These are phyloP conservation scores for Brassica balearica DNA, from an alignment of 441 rosid species.

Conservation along the genomic window DNA sequence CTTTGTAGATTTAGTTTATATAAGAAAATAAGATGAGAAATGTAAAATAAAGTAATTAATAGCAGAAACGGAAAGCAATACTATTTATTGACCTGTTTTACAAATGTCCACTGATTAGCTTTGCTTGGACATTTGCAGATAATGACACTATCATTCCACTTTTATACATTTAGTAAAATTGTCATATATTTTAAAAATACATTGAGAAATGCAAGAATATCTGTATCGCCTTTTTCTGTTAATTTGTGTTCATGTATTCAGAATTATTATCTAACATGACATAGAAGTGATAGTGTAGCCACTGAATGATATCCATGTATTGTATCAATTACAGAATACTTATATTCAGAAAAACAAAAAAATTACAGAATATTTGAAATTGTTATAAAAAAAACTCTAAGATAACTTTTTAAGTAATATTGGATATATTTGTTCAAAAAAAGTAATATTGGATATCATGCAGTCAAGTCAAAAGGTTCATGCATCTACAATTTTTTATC, in stretches of 20 bases:
- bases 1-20: conserved; percentile 17
- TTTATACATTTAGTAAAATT: not conserved
- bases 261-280: not conserved
- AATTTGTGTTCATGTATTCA: not conserved
- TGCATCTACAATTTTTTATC: conserved; percentile 6
- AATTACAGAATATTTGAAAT: too few species aligned
- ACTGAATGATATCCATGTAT: not conserved
- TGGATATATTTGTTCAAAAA: too few species aligned
- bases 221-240: not conserved
- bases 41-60: conserved; percentile 8
- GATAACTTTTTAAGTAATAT: not conserved
- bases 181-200: not conserved
- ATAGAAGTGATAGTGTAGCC: not conserved
- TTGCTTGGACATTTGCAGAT: conserved; percentile 9
- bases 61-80: conserved; percentile 21
- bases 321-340: not conserved
- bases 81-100: conserved; percentile 10
- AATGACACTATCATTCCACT: conserved; percentile 1
- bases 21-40: not conserved
- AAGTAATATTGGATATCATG: not conserved
- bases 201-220: not conserved
- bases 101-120: conserved; percentile 18
- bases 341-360: too few species aligned
- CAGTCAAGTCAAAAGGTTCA: conserved; percentile 12
- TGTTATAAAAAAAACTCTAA: not conserved